A percentile compares a stretch with the other conserved stretches of the same genome.
Conservation (phyloP, 2,329 filamentous ascomycete species). For the Paracamarosporium sp. region DNA sequence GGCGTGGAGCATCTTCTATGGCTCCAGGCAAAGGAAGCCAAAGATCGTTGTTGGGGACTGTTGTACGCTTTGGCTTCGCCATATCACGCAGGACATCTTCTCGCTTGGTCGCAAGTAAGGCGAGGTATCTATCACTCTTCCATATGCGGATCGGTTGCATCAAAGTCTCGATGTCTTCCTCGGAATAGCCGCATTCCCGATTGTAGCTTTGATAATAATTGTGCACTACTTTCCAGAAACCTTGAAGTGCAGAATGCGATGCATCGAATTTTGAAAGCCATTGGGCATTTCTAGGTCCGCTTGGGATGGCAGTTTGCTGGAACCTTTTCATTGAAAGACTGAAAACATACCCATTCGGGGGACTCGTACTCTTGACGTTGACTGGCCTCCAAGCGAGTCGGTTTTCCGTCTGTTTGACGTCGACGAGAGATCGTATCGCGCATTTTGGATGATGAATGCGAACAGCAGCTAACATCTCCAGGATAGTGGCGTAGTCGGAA, state of each 20-base stretch:
- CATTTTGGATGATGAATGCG: constrained; percentile 18
- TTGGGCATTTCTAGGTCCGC: constrained; percentile 3
- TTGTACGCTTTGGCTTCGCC: background rate
- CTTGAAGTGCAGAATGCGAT: constrained; percentile 4
- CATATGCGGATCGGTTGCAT: constrained; percentile 5
- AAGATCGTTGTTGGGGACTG: background rate
- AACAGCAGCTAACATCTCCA: constrained; percentile 17
- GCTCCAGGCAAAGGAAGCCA: constrained; percentile 8
- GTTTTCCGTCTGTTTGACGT: constrained; percentile 12
- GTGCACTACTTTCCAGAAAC: constrained; percentile 9
- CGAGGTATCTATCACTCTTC: constrained; percentile 8
- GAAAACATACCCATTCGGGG: background rate
- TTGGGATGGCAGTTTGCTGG: background rate
- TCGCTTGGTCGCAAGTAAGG: constrained; percentile 7
- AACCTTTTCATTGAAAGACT: background rate
- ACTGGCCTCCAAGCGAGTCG: constrained; percentile 12
- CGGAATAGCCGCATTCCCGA: background rate
- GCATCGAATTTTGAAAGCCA: constrained; percentile 14
- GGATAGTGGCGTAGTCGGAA: constrained; percentile 16
- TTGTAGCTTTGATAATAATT: background rate
- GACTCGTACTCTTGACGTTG: background rate
- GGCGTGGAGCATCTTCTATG: too few species aligned
- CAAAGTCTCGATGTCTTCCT: constrained; percentile 3
- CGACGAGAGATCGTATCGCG: background rate
- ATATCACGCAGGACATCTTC: constrained; percentile 6